A percentile compares a stretch with the other conserved stretches of the same genome.
Conservation (phyloP, 768 basidiomycete genomes). For the Tricholoma bakamatsutake region DNA sequence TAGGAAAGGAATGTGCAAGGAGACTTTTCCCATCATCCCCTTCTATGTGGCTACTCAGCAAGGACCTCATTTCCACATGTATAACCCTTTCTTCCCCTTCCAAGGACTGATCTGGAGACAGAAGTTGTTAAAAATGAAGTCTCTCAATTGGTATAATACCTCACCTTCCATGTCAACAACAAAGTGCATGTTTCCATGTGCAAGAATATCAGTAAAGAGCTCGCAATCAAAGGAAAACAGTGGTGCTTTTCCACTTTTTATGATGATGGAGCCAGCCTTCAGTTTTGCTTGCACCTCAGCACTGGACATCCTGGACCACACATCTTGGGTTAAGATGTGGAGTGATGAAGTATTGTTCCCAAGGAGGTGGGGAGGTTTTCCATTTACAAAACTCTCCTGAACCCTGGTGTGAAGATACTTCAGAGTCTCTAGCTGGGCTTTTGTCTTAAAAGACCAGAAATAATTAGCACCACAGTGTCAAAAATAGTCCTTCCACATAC, state of each 20-base stretch:
- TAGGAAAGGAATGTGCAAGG: background rate
- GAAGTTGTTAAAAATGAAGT: background rate
- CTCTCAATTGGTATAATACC: background rate
- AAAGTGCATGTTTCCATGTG: background rate
- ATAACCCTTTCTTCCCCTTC: background rate
- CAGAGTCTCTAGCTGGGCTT: too few relatives aligned
- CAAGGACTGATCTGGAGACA: background rate
- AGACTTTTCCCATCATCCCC: background rate
- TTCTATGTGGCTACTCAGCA: too few relatives aligned
- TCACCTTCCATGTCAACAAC: background rate
- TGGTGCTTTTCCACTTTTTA: background rate
- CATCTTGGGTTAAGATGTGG: too few relatives aligned
- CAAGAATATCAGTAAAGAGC: background rate
- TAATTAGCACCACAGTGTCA: too few relatives aligned
- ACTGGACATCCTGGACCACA: background rate
- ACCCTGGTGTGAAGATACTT: too few relatives aligned
- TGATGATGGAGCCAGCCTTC: background rate
- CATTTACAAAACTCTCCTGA: too few relatives aligned
- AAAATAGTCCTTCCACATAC: background rate
- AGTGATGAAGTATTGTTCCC: too few relatives aligned
- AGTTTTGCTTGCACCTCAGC: background rate
- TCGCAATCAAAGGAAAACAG: background rate
- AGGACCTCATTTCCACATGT: background rate
- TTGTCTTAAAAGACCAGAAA: too few relatives aligned
- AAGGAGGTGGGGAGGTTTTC: too few relatives aligned